Evolutionary conservation across 1,139 yeast genomes (phyloP), one percentile per base, ranked within the genome.

Genomic region (Casaregolazyma lundiana): DNA sequence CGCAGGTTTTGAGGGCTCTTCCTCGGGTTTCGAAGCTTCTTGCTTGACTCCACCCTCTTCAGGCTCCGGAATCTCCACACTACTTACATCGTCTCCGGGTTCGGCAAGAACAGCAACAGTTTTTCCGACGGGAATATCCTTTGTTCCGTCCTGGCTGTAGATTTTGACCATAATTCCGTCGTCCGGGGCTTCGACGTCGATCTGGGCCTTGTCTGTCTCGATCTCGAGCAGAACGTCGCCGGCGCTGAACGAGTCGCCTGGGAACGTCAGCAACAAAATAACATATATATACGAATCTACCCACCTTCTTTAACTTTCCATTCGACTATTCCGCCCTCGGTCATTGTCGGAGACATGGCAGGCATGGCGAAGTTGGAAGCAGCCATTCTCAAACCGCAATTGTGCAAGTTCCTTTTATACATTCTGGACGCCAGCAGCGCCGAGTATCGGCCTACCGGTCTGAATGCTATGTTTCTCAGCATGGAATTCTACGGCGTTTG

Each of bases 271-370:
- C 17, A 24, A n/a, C 16, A 18, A n/a, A 15, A 26, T 2, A 18
- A 11, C 15, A 9, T 18, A 4, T 19, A n/a, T 2, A 8, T 4
- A 13, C 34, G 20, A 22, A 4, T 24, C 3, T 8, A 48, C 61
- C 16, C 46, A 41, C 96, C 97, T 43, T 82, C 81, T 63, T 88
- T 81, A 61, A 81, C 75, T 65, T 88, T 87, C 98, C 98, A 92
- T 47, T 80, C 75, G n/a, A 88, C 88, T 57, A 92, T 78, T n/a
- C 96, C 96, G 40, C 98, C 98, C 63, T 83, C 89, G 22, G 92
- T 88, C 98, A 92, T 92, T 17, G 98, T 92, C 35, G 98, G 98
- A 6, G 97, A 89, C 97, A 92, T 87, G 21, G 98, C 97, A 3
- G 98, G 98, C 97, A 92, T 92, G 47, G 73, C 80, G 67, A 85